Conservation (phyloP, 257 asterid genomes). For the Solanum lignicaule region DNA sequence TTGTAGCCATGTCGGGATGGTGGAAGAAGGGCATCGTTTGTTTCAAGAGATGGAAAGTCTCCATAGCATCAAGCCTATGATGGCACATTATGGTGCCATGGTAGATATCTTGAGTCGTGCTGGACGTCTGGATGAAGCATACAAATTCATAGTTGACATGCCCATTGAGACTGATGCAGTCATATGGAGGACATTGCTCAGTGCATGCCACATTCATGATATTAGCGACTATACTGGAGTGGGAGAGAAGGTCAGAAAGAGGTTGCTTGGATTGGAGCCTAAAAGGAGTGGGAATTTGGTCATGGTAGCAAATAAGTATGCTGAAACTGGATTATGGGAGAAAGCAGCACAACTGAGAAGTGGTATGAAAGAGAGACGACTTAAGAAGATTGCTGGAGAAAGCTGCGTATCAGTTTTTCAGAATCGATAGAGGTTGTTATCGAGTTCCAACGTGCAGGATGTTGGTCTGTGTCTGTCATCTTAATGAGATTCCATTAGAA, state of each 20-base stretch:
- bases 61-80: constrained; percentile 43
- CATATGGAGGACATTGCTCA: constrained; percentile 75
- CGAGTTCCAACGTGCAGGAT: background rate
- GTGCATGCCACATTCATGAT: constrained; percentile 65
- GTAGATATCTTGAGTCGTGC: constrained; percentile 68
- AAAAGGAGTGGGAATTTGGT: constrained; percentile 58
- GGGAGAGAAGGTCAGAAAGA: constrained; percentile 39
- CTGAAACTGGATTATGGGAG: constrained; percentile 63
- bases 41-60: constrained; percentile 48
- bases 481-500: background rate
- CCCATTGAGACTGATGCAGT: constrained; percentile 51
- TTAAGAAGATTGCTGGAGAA: constrained; percentile 63
- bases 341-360: constrained; percentile 45
- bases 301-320: constrained; percentile 60
- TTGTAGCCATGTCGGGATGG: constrained; percentile 68
- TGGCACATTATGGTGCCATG: constrained; percentile 65
- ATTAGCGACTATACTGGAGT: constrained; percentile 30
- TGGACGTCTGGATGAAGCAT: constrained; percentile 59
- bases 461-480: background rate
- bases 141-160: constrained; percentile 37
- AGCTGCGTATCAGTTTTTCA: constrained; percentile 30
- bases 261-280: constrained; percentile 52
- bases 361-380: constrained; percentile 34
- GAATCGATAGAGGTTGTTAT: constrained; percentile 34
- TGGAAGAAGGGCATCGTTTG: constrained; percentile 34